Evolutionary conservation across 2,329 filamentous ascomycete species (phyloP).

Genomic region (Neonectria neomacrospora): DNA sequence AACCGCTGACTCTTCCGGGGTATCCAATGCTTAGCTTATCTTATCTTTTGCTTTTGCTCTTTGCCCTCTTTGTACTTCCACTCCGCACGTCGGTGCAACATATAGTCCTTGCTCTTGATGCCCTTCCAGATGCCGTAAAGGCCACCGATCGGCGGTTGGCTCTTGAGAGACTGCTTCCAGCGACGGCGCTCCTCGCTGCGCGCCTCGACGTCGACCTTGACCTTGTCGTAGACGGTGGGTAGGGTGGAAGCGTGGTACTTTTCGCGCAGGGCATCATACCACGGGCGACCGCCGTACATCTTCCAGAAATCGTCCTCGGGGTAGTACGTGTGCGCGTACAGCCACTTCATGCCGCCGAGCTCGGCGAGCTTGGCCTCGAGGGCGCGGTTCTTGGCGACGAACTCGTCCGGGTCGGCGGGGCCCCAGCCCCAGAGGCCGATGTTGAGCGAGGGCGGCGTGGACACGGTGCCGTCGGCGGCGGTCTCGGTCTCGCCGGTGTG

Average conservation of each 20-base stretch:
- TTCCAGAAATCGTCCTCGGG: conserved; percentile 72
- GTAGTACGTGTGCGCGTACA: conserved; percentile 85
- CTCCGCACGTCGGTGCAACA: conserved; percentile 62
- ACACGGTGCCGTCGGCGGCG: background rate
- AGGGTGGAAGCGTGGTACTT: conserved; percentile 69
- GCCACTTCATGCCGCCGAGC: conserved; percentile 80
- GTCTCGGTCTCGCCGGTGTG: background rate
- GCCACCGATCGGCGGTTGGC: conserved; percentile 66
- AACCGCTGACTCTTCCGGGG: conserved; percentile 25
- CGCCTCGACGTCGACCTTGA: conserved; percentile 62
- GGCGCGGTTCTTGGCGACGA: conserved; percentile 71
- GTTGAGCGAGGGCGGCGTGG: conserved; percentile 59
- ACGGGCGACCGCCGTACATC: conserved; percentile 63
- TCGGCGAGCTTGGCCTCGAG: conserved; percentile 72
- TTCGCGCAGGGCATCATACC: conserved; percentile 68
- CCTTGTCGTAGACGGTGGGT: conserved; percentile 74
- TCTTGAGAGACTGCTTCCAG: conserved; percentile 58
- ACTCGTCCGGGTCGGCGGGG: conserved; percentile 60
- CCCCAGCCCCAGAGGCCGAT: conserved; percentile 80
- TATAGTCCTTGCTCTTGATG: conserved; percentile 67
- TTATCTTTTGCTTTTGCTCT: conserved; percentile 36
- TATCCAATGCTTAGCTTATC: conserved; percentile 23
- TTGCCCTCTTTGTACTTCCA: conserved; percentile 62
- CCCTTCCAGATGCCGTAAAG: conserved; percentile 69
- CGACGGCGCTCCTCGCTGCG: conserved; percentile 52